phyloP scores from a whole-genome alignment of 2,329 filamentous ascomycete genomes.

The Leptographium wingfieldii region DNA sequence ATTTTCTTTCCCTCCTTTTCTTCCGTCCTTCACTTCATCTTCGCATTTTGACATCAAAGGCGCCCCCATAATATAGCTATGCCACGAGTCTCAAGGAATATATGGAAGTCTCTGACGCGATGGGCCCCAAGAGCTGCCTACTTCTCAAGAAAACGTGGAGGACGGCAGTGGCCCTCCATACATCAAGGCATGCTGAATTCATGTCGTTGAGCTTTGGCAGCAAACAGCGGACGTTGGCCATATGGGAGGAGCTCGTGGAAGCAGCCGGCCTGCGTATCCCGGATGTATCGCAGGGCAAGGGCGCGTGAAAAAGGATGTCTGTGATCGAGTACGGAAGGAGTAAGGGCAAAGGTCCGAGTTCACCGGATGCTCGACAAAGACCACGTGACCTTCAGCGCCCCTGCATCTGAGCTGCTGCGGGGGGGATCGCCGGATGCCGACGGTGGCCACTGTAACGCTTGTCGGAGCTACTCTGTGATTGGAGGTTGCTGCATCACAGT shows the following conservation, averaged over 20 bases:
- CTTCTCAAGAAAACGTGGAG: conserved; percentile 16
- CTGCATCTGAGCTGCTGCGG: background rate
- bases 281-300: conserved; percentile 4
- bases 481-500: background rate
- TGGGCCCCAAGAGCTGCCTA: conserved; percentile 17
- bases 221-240: conserved; percentile 15
- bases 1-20: background rate
- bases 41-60: background rate
- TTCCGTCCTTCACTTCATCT: background rate
- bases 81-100: conserved; percentile 14
- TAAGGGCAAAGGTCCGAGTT: conserved; percentile 4
- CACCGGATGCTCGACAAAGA: background rate
- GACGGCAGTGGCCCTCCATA: conserved; percentile 7
- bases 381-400: background rate
- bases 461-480: background rate
- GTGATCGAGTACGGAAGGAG: conserved; percentile 11
- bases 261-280: conserved; percentile 11
- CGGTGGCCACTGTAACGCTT: background rate
- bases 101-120: conserved; percentile 14
- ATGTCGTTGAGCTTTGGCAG: conserved; percentile 14
- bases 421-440: background rate
- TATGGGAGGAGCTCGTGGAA: conserved; percentile 8
- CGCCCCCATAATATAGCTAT: conserved; percentile 19
- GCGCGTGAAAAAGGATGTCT: conserved; percentile 10
- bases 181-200: conserved; percentile 11